phyloP scores from a whole-genome alignment of 192 early-diverging fungal genomes.

The Pilobolus umbonatus region DNA sequence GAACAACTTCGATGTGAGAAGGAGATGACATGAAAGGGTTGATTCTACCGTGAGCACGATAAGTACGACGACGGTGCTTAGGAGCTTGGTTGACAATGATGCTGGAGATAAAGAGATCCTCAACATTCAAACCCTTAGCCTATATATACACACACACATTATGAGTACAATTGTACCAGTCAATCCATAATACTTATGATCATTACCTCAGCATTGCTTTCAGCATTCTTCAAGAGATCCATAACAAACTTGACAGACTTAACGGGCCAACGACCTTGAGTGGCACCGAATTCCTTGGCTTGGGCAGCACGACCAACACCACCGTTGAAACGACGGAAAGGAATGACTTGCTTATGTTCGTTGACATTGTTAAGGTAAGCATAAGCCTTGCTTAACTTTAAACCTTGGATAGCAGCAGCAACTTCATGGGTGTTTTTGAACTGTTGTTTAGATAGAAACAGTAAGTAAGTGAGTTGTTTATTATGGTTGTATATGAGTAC shows the following conservation, averaged over 20 bases:
- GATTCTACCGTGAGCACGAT: constrained; percentile 96
- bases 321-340: constrained; percentile 92
- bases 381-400: constrained; percentile 86
- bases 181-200: neutral
- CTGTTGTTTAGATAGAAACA: neutral
- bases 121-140: constrained; percentile 84
- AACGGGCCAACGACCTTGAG: constrained; percentile 90
- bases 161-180: neutral
- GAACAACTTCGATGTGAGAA: constrained; percentile 91
- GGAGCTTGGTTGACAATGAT: constrained; percentile 96
- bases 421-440: constrained; percentile 99
- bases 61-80: constrained; percentile 91
- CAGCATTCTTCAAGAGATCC: constrained; percentile 90
- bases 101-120: constrained; percentile 84
- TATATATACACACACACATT: constrained; percentile 19
- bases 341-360: constrained; percentile 93
- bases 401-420: constrained; percentile 85
- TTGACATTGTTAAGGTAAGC: constrained; percentile 87
- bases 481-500: constrained; percentile 1
- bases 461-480: neutral
- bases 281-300: constrained; percentile 84
- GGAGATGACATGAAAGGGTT: constrained; percentile 87
- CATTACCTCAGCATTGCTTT: constrained; percentile 87
- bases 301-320: constrained; percentile 94
- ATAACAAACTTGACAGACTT: constrained; percentile 91